Conservation (phyloP, 176 grass and related monocot species). For the Alloteropsis semialata region DNA sequence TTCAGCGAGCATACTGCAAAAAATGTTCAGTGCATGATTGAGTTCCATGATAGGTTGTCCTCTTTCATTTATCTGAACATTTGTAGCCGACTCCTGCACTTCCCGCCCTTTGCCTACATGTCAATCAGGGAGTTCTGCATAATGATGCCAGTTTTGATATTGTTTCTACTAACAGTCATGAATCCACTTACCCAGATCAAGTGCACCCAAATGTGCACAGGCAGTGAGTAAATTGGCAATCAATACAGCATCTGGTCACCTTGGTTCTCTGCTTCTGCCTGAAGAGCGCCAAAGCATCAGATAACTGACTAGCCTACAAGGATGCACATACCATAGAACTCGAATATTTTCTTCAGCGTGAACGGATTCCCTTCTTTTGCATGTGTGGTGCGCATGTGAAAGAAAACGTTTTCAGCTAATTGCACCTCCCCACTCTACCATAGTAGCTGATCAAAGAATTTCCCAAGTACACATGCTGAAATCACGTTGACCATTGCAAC, state of each 20-base stretch:
- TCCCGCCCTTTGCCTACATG: constrained; percentile 50
- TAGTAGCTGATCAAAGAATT: constrained; percentile 55
- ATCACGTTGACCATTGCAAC: constrained; percentile 53
- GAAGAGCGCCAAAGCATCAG: constrained; percentile 44
- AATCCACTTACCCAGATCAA: constrained; percentile 49
- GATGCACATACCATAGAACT: constrained; percentile 58
- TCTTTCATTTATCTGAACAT: constrained; percentile 46
- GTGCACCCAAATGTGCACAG: constrained; percentile 38
- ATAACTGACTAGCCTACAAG: constrained; percentile 44
- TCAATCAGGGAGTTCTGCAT: constrained; percentile 45
- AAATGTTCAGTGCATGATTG: too few relatives aligned
- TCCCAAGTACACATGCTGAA: constrained; percentile 58
- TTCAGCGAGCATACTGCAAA: too few relatives aligned
- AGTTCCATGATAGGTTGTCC: constrained; percentile 52
- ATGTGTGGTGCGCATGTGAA: constrained; percentile 42
- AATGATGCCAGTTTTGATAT: constrained; percentile 38
- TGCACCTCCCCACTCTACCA: constrained; percentile 27
- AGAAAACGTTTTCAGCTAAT: constrained; percentile 42
- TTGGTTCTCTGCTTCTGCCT: constrained; percentile 49
- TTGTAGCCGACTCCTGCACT: constrained; percentile 26
- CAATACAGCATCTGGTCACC: constrained; percentile 45
- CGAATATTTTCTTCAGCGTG: constrained; percentile 47
- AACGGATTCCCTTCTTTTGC: constrained; percentile 42
- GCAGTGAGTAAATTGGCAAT: constrained; percentile 44
- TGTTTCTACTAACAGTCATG: constrained; percentile 44